Base-by-base conservation (phyloP, 1,284 basidiomycete species). In the Malassezia psittaci region DNA sequence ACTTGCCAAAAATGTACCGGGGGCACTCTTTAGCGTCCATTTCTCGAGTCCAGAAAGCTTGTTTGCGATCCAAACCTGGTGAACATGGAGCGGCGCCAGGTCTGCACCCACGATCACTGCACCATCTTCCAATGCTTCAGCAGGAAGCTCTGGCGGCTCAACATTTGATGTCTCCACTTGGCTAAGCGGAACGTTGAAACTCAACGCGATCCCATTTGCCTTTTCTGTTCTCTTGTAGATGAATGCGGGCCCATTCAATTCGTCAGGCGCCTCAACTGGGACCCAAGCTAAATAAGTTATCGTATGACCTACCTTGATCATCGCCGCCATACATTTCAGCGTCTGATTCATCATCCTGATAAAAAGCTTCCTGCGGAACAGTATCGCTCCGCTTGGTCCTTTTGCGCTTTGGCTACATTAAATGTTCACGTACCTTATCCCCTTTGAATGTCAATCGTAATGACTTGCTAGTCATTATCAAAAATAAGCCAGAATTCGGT, bases 1-100 rank as follows among this genome's bases (percentile, higher is more conserved):
- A 11, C 61, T 57, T 24, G 62, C 62, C 2, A 71, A 39, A 21
- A 66, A 71, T 45, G 61, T 67, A 46, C 63, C 63, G 33, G 67
- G 66, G 5, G 67, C 64, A 37, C 62, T 64, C 21, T 64, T 63
- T 40, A 71, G 58, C 1, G 65, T 68, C 60, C 61, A 66, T 38
- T 44, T 50, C 38, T 55, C 47, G 7, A 53, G 40, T n/a, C 34
- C 37, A 3, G 65, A 57, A 4, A 57, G 39, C 3, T 48, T 36
- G 34, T 57, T 63, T 1, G 64, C 64, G 5, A 71, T 61, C 63
- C 67, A 71, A 2, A 71, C 68, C 47, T 71, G 68, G 50, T 69
- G 54, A 5, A 71, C 63, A 15, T 60, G 58, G n/a, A 61, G 58
- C 8, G 68, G 68, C 6, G 52, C 60, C 2, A 58, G 33, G 11